phyloP scores from a whole-genome alignment of 345 rosid genomes.

The Camelina sativa region DNA sequence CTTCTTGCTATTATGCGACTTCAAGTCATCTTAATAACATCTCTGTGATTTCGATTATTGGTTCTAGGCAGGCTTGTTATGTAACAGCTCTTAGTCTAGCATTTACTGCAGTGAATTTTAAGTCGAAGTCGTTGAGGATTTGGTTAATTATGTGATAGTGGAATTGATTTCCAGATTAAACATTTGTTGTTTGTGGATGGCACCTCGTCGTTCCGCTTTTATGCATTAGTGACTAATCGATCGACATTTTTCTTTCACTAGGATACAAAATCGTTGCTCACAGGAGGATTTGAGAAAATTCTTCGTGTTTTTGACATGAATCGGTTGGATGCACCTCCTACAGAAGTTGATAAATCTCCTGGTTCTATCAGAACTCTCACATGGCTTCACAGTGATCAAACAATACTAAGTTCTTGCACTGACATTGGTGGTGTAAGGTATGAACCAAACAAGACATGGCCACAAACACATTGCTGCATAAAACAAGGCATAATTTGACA shows the following conservation, averaged over 20 bases:
- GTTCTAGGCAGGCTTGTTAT: conserved; percentile 9
- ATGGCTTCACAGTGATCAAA: conserved; percentile 57
- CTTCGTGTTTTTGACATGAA: conserved; percentile 45
- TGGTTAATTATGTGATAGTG: not conserved
- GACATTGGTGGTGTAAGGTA: conserved; percentile 96
- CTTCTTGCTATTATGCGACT: not conserved
- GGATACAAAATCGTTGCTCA: conserved; percentile 66
- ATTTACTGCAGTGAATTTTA: not conserved
- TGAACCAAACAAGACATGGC: not conserved
- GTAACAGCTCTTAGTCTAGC: not conserved
- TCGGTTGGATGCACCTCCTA: conserved; percentile 49
- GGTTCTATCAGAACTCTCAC: conserved; percentile 49
- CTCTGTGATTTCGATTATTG: not conserved
- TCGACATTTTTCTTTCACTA: conserved; percentile 31
- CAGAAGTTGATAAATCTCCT: conserved; percentile 48
- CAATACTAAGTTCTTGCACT: conserved; percentile 87
- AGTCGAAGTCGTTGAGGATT: not conserved
- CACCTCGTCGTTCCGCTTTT: not conserved
- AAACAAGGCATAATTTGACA: not conserved
- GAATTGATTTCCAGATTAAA: not conserved
- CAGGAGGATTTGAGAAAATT: conserved; percentile 46
- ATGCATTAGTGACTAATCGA: not conserved
- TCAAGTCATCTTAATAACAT: not conserved
- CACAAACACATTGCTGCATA: not conserved
- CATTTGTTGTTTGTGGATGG: not conserved